Percentiles rank a stretch among this genome's conserved stretches.
phyloP scores from a whole-genome alignment of 2,329 filamentous ascomycete species.

The Microdochium paspali region DNA sequence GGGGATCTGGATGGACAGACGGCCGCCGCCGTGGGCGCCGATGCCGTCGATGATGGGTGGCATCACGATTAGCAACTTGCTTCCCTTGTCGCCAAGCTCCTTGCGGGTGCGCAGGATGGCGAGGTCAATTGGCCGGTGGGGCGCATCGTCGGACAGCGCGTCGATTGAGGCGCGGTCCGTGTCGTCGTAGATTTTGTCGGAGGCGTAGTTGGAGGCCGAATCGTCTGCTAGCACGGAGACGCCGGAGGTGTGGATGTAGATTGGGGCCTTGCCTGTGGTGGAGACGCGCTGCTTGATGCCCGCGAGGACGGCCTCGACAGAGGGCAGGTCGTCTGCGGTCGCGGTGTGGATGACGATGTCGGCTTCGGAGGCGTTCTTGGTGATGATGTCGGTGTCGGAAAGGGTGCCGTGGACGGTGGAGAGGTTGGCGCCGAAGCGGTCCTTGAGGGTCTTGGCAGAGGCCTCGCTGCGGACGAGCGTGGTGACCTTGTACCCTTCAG shows the following conservation, averaged over 20 bases:
- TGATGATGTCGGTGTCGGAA: slow-evolving; percentile 27
- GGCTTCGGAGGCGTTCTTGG: slow-evolving; percentile 21
- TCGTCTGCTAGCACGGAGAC: slow-evolving; percentile 28
- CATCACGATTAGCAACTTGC: slow-evolving; percentile 36
- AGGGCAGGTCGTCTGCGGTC: slow-evolving; percentile 35
- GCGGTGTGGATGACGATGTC: slow-evolving; percentile 39
- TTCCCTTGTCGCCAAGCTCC: slow-evolving; percentile 20
- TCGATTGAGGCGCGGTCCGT: slow-evolving; percentile 27
- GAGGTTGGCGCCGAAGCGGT: slow-evolving; percentile 24
- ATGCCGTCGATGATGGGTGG: slow-evolving; percentile 37
- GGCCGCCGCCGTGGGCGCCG: slow-evolving; percentile 20
- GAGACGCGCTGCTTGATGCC: slow-evolving; percentile 25
- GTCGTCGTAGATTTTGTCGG: slow-evolving; percentile 31
- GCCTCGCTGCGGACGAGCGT: slow-evolving; percentile 28
- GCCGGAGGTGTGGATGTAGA: slow-evolving; percentile 40
- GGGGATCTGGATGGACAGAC: slow-evolving; percentile 36
- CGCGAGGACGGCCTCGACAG: slow-evolving; percentile 31
- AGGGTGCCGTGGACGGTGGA: slow-evolving; percentile 28
- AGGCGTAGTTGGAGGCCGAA: slow-evolving; percentile 19
- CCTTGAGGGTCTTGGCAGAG: slow-evolving; percentile 24
- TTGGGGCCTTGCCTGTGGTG: slow-evolving; percentile 25
- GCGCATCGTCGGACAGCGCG: slow-evolving; percentile 26
- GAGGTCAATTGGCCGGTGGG: slow-evolving; percentile 35
- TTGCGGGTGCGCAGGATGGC: slow-evolving; percentile 26
- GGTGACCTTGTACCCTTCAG: slow-evolving; percentile 30